phyloP scores from a whole-genome alignment of 441 rosid species.

The Gossypium schwendimanii region DNA sequence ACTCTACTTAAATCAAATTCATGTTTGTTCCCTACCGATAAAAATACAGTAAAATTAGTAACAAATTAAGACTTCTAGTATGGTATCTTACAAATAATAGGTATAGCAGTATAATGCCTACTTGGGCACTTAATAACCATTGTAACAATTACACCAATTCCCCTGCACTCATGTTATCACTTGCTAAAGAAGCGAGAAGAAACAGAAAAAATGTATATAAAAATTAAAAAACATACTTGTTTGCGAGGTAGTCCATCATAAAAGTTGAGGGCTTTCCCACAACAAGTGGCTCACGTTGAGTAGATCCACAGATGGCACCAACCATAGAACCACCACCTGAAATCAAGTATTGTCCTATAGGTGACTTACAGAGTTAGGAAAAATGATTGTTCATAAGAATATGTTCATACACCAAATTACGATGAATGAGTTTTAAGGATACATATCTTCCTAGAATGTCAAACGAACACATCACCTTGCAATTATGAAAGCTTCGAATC shows the following conservation, averaged over 20 bases:
- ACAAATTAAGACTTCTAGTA: neutral
- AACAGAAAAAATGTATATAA: neutral
- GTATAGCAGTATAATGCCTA: neutral
- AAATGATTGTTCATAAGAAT: neutral
- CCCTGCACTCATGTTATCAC: neutral
- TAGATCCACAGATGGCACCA: slow-evolving; percentile 62
- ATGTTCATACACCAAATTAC: neutral
- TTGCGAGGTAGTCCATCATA: slow-evolving; percentile 78
- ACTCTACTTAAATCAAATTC: neutral
- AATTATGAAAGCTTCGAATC: neutral
- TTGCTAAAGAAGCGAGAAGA: neutral
- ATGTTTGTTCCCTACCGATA: neutral
- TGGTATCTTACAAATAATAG: neutral
- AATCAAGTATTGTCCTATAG: slow-evolving; percentile 1
- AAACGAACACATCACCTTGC: neutral
- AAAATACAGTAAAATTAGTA: neutral
- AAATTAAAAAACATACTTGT: slow-evolving; percentile 44
- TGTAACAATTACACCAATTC: neutral
- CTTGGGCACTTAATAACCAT: neutral
- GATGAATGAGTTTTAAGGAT: neutral
- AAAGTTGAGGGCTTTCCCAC: slow-evolving; percentile 80
- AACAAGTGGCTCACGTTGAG: slow-evolving; percentile 63
- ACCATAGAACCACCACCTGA: slow-evolving; percentile 84
- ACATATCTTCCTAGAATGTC: neutral
- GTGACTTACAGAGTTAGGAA: neutral